Evolutionary conservation across 2,329 filamentous ascomycete species (phyloP), one percentile per base, ranked within the genome.

Genomic region (Xylariaceae sp.): DNA sequence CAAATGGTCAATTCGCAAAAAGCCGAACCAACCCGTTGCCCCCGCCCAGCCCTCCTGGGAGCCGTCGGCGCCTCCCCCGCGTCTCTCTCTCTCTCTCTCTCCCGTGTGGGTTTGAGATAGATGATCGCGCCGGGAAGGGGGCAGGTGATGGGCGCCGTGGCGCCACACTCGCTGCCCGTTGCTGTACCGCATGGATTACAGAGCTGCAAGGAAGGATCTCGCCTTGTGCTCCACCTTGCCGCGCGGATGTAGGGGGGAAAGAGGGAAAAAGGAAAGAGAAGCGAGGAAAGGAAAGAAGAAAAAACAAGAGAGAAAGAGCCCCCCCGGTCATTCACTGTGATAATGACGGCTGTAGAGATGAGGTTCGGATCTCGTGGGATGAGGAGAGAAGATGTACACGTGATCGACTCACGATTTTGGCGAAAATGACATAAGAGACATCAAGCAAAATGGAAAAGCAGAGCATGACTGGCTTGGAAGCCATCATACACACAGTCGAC

Each of bases 161-260:
- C 22, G n/a, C n/a, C n/a, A n/a, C n/a, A n/a, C n/a, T n/a, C n/a
- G n/a, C n/a, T n/a, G 34, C 31, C 39, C 35, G 42, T 73, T 64
- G 43, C 69, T 81, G 42, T 81, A 74, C 75, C 77, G 77, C 77
- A 78, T 76, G 74, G 76, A 80, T 80, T 81, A 81, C 77, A 80
- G 73, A 80, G 75, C 70, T 67, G 70, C 76, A 81, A 81, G 77
- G 77, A 81, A 75, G 64, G 65, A 57, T 77, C 77, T 80, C 75
- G 73, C 77, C 77, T 81, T 81, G 76, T 74, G 75, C 77, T 81
- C 76, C 77, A 81, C 77, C 77, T 75, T 70, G 75, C 75, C 75
- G 73, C 77, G 77, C 77, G 77, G 74, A 74, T 33, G 35, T 31
- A 25, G 29, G 23, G 18, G n/a, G 16, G n/a, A 29, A 27, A 33